Evolutionary conservation across 139 green algal species (phyloP).

Genomic region (Closterium sp.): DNA sequence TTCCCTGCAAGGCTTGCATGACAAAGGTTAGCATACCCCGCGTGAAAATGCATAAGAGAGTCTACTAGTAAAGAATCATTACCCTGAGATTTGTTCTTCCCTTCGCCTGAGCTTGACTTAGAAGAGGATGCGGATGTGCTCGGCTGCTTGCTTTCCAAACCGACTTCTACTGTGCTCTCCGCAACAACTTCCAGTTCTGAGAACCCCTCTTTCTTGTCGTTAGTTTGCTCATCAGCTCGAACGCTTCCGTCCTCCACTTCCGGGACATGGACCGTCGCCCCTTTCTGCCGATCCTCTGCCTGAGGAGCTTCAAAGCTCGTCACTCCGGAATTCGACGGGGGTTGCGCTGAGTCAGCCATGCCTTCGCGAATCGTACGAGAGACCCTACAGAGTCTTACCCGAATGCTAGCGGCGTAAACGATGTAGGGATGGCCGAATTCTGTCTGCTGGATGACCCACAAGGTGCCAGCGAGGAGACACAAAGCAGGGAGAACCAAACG

Average conservation of each 20-base stretch:
- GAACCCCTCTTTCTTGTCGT: background rate
- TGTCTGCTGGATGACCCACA: no score
- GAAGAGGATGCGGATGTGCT: background rate
- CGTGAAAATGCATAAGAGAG: background rate
- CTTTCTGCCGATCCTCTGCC: background rate
- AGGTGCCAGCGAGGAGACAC: no score
- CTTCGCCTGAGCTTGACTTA: background rate
- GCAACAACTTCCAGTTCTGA: background rate
- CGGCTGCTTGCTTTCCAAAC: background rate
- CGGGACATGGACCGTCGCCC: background rate
- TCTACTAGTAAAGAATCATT: background rate
- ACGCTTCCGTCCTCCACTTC: background rate
- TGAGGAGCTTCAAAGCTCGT: background rate
- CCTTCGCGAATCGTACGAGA: no score
- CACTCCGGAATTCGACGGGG: background rate
- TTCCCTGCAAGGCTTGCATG: background rate
- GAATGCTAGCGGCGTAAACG: no score
- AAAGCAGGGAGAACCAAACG: no score
- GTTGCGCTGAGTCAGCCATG: background rate
- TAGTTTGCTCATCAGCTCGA: background rate
- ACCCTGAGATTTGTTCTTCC: background rate
- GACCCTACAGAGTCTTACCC: no score
- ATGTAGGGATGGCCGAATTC: background rate
- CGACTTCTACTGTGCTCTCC: background rate
- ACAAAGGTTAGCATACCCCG: background rate